Conservation (phyloP, 2,329 filamentous ascomycete genomes). For the Xylaria sp. region DNA sequence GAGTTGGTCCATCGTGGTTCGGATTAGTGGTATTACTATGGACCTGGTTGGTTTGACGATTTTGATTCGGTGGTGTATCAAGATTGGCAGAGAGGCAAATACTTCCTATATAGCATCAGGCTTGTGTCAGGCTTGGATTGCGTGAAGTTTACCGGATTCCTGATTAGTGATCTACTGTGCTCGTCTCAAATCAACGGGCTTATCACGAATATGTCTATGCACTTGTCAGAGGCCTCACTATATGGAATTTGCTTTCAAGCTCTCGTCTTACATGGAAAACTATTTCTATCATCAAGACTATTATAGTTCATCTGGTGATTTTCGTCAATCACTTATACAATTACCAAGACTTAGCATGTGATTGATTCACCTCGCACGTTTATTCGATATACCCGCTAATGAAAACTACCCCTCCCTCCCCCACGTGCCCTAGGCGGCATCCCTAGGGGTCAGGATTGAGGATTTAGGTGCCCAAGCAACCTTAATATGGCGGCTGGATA, state of each 20-base stretch:
- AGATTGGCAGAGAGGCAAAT: neutral
- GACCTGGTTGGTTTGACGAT: neutral
- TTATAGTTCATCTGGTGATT: neutral
- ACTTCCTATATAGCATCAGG: neutral
- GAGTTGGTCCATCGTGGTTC: neutral
- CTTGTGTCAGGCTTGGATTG: too few relatives aligned
- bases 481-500: too few relatives aligned
- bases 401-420: neutral
- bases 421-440: neutral
- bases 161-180: too few relatives aligned
- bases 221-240: neutral
- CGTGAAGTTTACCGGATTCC: too few relatives aligned
- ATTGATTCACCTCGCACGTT: neutral
- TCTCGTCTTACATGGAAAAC: neutral
- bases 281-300: too few relatives aligned
- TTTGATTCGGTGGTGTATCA: neutral
- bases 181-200: too few relatives aligned
- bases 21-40: neutral
- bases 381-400: neutral
- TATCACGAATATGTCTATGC: too few relatives aligned
- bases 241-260: neutral
- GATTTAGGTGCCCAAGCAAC: too few relatives aligned
- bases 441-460: neutral
- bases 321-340: too few relatives aligned
- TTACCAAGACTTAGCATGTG: neutral